A percentile compares a stretch with the other conserved stretches of the same genome.
Conservation (phyloP, 2,329 filamentous ascomycete genomes). For the Fusarium udum region DNA sequence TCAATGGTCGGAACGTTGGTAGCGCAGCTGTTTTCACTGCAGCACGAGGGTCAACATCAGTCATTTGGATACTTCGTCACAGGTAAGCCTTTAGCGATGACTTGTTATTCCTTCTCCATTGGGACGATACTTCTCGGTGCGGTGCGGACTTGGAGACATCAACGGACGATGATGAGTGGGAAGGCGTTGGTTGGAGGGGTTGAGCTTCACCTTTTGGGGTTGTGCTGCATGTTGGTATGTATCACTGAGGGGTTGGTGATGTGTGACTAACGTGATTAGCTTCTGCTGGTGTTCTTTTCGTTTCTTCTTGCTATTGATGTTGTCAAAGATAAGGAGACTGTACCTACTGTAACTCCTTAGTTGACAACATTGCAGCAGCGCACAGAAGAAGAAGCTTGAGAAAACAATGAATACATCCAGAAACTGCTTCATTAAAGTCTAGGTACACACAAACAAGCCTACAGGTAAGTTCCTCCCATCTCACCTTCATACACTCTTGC, state of each 20-base stretch:
- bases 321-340: constrained; percentile 2
- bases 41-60: constrained; percentile 42
- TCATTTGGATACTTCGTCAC: constrained; percentile 67
- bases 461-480: background rate
- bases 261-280: constrained; percentile 21
- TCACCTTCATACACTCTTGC: background rate
- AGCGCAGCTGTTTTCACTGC: constrained; percentile 72
- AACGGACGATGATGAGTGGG: constrained; percentile 43
- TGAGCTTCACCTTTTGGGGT: constrained; percentile 42
- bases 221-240: constrained; percentile 32
- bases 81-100: constrained; percentile 65
- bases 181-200: constrained; percentile 47
- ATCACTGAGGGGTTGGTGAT: background rate
- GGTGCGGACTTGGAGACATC: constrained; percentile 46
- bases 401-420: background rate
- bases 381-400: background rate
- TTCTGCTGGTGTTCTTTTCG: constrained; percentile 38
- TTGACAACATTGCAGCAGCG: accelerated
- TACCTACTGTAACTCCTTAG: background rate
- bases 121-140: constrained; percentile 47
- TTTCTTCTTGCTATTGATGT: constrained; percentile 39
- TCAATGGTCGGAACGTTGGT: constrained; percentile 73
- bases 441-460: background rate
- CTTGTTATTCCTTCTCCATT: constrained; percentile 54
- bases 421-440: background rate